Base-by-base conservation (phyloP, 2,329 filamentous ascomycete genomes). In the Hirsutella rhossiliensis region DNA sequence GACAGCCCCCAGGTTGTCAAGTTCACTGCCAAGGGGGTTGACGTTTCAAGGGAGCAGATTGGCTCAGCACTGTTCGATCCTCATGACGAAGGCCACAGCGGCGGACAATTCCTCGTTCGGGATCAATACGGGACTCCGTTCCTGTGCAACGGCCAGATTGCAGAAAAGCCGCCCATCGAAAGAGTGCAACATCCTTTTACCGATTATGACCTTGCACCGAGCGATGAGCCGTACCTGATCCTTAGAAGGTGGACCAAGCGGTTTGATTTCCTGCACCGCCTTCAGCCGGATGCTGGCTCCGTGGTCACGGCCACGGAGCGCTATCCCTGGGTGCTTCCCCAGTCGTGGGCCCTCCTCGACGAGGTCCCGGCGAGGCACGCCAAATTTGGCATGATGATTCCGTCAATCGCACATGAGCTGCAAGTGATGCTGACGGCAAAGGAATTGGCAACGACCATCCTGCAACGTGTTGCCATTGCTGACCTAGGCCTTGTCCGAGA, bases 331-430 rank as follows among this genome's bases (percentile, higher is more conserved):
- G 65, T 72, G 5, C 56, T 81, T 4, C 71, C 73, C 0, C 55
- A 66, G 2, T 50, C 62, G 0, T 62, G 62, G n/a, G 76, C 77
- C 43, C 68, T 56, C 0, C 58, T 75, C 0, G 77, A 81, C 47
- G 50, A 52, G 2, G 52, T 76, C 3, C 66, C 71, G 1, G 54
- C 65, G 7, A 58, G 59, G 8, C 66, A 68, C 45, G 66, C 64
- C 2, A 62, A 68, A 39, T 69, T 80, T 27, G 76, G 71, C 3
- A 66, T 82, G 43, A 68, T 92, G 32, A 71, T 92, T 5, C 87
- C 89, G 0, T 80, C 79, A 0, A 76, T 96, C 31, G 65, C 84
- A 15, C 76, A 87, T 50, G 75, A 76, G n/a, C 53, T 90, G 3
- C 83, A 84, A 49, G 66, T 78, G 1, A 66, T 73, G 23, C 62